Evolutionary conservation across 2,329 filamentous ascomycete genomes (phyloP).

Genomic region (Colletotrichum gigasporum): DNA sequence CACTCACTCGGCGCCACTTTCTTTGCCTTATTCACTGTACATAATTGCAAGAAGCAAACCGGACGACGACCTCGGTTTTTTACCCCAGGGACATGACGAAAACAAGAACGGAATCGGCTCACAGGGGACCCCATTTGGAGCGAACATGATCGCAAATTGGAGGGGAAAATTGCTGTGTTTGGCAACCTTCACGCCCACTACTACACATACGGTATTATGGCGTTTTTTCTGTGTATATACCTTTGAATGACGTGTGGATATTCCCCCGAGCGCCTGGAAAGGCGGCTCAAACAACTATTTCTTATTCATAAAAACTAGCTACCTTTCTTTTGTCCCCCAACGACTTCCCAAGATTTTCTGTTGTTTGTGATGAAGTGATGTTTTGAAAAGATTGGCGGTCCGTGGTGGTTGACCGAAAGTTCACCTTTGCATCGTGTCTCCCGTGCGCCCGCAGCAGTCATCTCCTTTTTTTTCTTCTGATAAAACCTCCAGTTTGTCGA

Average conservation of each 20-base stretch:
- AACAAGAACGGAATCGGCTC: conserved; percentile 3
- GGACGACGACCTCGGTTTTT: conserved; percentile 4
- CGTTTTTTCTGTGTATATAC: conserved; percentile 32
- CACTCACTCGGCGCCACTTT: neutral
- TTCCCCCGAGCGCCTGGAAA: conserved; percentile 3
- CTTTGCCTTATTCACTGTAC: conserved; percentile 28
- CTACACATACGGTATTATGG: conserved; percentile 11
- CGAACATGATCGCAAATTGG: neutral
- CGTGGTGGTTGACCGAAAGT: conserved; percentile 7
- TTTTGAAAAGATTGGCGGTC: neutral
- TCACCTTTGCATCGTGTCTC: neutral
- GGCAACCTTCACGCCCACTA: neutral
- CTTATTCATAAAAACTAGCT: conserved; percentile 7
- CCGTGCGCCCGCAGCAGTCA: conserved; percentile 19
- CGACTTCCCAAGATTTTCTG: too few species aligned
- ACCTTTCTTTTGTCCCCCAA: neutral
- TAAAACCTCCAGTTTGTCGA: conserved; percentile 6
- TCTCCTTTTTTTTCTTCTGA: neutral
- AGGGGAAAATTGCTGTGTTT: neutral
- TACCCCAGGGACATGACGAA: neutral
- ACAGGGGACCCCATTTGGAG: neutral
- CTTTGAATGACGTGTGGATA: conserved; percentile 30
- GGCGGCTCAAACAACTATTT: conserved; percentile 1
- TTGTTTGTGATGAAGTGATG: neutral
- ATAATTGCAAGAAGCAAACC: conserved; percentile 28